A percentile compares a stretch with the other conserved stretches of the same genome.
Evolutionary conservation across 257 asterid species (phyloP).

Genomic region (Scutellaria minor): DNA sequence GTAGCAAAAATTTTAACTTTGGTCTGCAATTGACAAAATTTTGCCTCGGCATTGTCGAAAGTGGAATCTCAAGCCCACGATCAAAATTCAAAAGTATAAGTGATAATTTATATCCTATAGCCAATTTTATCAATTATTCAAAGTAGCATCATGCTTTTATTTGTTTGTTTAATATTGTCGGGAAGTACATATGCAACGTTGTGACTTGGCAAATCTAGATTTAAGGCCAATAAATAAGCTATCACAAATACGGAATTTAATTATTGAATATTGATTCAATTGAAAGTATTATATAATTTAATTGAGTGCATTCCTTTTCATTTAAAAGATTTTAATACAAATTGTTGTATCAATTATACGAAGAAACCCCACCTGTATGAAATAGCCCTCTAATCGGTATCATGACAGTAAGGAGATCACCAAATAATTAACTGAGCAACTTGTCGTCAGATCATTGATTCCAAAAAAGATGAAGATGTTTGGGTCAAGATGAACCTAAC

Average conservation of each 20-base stretch:
- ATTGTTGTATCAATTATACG: too few species aligned
- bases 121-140: constrained; percentile 1
- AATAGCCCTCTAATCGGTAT: too few species aligned
- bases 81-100: constrained; percentile 32
- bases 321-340: too few species aligned
- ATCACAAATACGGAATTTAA: constrained; percentile 26
- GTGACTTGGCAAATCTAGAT: not conserved
- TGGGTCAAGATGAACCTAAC: too few species aligned
- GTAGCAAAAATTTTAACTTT: constrained; percentile 26
- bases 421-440: too few species aligned
- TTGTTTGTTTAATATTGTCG: constrained; percentile 1
- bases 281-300: not conserved
- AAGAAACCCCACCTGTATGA: too few species aligned
- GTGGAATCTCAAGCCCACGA: constrained; percentile 31
- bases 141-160: not conserved
- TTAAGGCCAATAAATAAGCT: too few species aligned
- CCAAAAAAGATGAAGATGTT: too few species aligned
- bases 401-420: too few species aligned
- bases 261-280: not conserved
- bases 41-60: constrained; percentile 26
- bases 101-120: constrained; percentile 1
- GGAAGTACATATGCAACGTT: not conserved
- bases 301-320: not conserved
- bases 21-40: constrained; percentile 28
- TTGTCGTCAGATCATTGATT: too few species aligned